phyloP scores from a whole-genome alignment of 2,329 filamentous ascomycete species.

The Orbilia brochopaga region DNA sequence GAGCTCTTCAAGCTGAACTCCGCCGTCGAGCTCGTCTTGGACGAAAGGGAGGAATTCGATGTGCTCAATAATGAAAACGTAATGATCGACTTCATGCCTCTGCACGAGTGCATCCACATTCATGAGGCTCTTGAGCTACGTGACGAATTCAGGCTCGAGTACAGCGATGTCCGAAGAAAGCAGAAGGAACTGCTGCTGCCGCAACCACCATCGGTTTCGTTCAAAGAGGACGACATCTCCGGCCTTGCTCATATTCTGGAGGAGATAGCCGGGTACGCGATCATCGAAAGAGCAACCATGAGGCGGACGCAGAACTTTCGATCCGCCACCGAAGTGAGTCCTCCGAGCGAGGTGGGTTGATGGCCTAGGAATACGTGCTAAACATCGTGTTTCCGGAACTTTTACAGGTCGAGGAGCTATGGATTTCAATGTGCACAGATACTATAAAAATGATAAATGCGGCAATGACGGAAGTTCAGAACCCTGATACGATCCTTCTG shows the following conservation, averaged over 20 bases:
- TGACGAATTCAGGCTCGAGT: conserved; percentile 88
- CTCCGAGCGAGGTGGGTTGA: background rate
- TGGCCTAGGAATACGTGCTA: background rate
- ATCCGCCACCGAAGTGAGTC: conserved; percentile 76
- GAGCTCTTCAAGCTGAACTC: conserved; percentile 88
- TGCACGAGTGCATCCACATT: conserved; percentile 95
- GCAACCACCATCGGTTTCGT: conserved; percentile 73
- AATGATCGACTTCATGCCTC: conserved; percentile 88
- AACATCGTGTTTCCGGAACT: conserved; percentile 20
- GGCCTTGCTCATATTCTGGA: conserved; percentile 82
- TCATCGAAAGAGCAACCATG: conserved; percentile 94
- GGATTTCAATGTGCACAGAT: conserved; percentile 96
- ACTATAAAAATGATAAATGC: conserved; percentile 81
- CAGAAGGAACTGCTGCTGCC: conserved; percentile 91
- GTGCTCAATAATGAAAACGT: conserved; percentile 94
- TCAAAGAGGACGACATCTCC: conserved; percentile 81
- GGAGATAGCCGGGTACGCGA: conserved; percentile 93
- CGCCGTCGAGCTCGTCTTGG: conserved; percentile 90
- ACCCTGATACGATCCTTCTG: conserved; percentile 88
- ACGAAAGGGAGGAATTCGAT: conserved; percentile 94
- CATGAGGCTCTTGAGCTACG: conserved; percentile 91
- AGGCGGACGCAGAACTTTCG: conserved; percentile 81
- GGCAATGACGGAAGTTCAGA: conserved; percentile 77
- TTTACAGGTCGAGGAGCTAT: conserved; percentile 85
- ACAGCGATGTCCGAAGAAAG: conserved; percentile 84